phyloP scores from a whole-genome alignment of 106 monocot species.

The Agapanthus africanus region DNA sequence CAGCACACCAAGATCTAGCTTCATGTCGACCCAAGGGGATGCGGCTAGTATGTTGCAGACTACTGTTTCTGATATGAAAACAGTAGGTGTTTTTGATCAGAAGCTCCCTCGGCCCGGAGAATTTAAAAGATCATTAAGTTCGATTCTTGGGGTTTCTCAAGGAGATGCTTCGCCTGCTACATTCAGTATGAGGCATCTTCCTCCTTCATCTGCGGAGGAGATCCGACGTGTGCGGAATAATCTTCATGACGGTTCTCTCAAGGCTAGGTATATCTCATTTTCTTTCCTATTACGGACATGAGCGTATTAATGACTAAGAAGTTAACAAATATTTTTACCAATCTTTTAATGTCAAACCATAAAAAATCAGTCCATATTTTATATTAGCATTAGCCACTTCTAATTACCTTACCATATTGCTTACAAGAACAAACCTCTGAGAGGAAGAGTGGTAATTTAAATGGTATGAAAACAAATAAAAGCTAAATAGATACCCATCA shows the following conservation, averaged over 20 bases:
- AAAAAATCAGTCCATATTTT: no score
- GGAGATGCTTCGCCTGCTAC: slow-evolving; percentile 26
- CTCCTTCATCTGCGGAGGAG: slow-evolving; percentile 38
- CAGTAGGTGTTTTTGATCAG: slow-evolving; percentile 20
- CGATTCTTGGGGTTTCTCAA: slow-evolving; percentile 21
- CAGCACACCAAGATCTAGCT: slow-evolving; percentile 1
- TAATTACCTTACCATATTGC: no score
- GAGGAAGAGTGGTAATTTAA: no score
- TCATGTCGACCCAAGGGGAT: slow-evolving; percentile 21
- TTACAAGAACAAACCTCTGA: no score
- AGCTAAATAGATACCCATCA: no score
- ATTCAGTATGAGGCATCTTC: slow-evolving; percentile 9
- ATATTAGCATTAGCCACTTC: no score
- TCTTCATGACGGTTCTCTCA: slow-evolving; percentile 25
- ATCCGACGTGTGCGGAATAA: slow-evolving; percentile 33
- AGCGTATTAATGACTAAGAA: no score
- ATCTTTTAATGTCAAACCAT: no score
- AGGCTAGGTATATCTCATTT: slow-evolving; percentile 39
- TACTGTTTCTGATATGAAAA: slow-evolving; percentile 33
- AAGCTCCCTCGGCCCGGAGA: slow-evolving; percentile 27
- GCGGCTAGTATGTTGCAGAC: slow-evolving; percentile 24
- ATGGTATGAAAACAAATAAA: no score
- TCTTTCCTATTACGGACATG: no score
- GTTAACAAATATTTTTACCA: no score
- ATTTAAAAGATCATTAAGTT: slow-evolving; percentile 28